Conservation (phyloP, 2,329 filamentous ascomycete genomes). For the Aureobasidium subglaciale region DNA sequence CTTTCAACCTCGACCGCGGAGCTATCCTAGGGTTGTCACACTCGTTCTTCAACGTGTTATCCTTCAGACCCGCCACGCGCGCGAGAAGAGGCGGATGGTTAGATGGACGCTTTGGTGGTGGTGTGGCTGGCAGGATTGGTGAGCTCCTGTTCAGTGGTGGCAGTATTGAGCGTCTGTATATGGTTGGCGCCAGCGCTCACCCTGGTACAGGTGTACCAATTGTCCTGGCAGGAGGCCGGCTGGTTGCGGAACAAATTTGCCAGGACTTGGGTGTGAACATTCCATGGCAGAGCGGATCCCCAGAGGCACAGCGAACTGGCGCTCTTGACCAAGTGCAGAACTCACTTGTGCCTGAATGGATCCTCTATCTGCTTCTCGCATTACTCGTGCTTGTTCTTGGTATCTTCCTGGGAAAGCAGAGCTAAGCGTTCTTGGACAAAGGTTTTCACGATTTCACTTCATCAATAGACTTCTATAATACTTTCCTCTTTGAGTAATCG, state of each 20-base stretch:
- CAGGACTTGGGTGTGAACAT: conserved; percentile 31
- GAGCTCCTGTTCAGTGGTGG: conserved; percentile 20
- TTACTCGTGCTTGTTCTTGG: background rate
- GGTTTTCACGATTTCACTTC: background rate
- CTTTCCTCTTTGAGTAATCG: background rate
- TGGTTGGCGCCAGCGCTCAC: conserved; percentile 69
- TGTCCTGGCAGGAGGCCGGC: conserved; percentile 60
- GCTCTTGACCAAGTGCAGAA: conserved; percentile 4
- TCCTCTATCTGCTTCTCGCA: conserved; percentile 9
- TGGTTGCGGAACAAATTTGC: conserved; percentile 50
- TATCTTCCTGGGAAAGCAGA: conserved; percentile 3
- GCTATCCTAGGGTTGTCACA: conserved; percentile 67
- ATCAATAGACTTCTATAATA: conserved; percentile 4
- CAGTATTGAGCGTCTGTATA: conserved; percentile 52
- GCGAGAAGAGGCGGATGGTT: conserved; percentile 39
- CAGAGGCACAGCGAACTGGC: conserved; percentile 12
- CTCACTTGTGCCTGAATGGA: background rate
- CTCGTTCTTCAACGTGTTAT: conserved; percentile 66
- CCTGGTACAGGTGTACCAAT: conserved; percentile 72
- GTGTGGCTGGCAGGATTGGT: conserved; percentile 13
- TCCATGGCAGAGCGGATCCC: conserved; percentile 31
- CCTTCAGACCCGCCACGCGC: conserved; percentile 57
- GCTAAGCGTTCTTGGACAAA: background rate
- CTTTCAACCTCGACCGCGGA: conserved; percentile 68
- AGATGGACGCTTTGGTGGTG: conserved; percentile 21